Evolutionary conservation across 495 filamentous ascomycete genomes (phyloP), one percentile per base, ranked within the genome.

Genomic region (Daldinia loculata): DNA sequence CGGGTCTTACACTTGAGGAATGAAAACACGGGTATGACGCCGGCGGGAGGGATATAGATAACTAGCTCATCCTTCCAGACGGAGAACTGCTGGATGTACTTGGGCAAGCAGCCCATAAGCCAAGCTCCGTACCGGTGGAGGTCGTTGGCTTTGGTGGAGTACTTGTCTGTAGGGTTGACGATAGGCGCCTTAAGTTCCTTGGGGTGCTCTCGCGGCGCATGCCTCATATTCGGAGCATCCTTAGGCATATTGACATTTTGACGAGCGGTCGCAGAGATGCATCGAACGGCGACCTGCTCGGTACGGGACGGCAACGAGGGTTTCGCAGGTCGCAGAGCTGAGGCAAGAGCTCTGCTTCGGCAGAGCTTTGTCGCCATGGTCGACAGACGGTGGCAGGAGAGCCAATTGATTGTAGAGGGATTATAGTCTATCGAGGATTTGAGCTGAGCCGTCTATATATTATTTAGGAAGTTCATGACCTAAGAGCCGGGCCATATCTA

Each of bases 31-130:
- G 96, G 95, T 66, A 97, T 85, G 71, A 98, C 87, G 71, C 93
- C 95, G 22, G 91, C 79, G 6, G 95, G 95, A 43, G 93, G 82
- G 75, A 97, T 95, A 81, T 94, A 95, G 79, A 99, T 92, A 65
- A 90, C 92, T 67, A 99, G 87, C 78, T 99, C 96, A 78, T 99
- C 95, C 85, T 99, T 99, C 96, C 95, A 98, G 32, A 99, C 95
- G 41, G 93, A 93, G 86, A 98, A 98, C 81, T 99, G 96, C 83
- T 99, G 96, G 74, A 99, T 89, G 81, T 97, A 96, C 85, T 97
- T 98, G 63, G 96, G 96, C 67, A 99, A 84, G 79, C 93, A 96
- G 63, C 94, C 95, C 86, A 98, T 92, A 75, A 99, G 87, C 83
- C 97, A 99, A 77, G 95, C 89, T 70, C 96, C 96, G 77, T 99